A percentile compares a stretch with the other conserved stretches of the same genome.
Conservation (phyloP, 2,329 filamentous ascomycete species). For the Pestalotiopsis sp. region DNA sequence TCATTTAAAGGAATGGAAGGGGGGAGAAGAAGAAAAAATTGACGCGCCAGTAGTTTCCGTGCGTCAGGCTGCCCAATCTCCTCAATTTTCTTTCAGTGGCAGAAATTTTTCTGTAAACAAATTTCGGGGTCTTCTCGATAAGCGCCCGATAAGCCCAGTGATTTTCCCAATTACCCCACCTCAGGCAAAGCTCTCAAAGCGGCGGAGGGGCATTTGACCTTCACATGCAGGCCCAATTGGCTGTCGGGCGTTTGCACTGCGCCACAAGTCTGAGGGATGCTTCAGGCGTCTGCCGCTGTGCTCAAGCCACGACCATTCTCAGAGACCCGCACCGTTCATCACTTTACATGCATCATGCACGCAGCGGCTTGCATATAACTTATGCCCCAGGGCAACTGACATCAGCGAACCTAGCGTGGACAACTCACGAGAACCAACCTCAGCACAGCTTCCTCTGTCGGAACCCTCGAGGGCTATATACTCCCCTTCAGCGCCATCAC, state of each 20-base stretch:
- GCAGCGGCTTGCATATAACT: no score
- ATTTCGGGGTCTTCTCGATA: slow-evolving; percentile 13
- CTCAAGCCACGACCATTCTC: neutral
- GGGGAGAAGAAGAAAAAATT: neutral
- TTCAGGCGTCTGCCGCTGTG: neutral
- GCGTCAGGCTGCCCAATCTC: slow-evolving; percentile 13
- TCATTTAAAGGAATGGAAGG: neutral
- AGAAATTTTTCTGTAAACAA: slow-evolving; percentile 11
- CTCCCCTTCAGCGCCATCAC: neutral
- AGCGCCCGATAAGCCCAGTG: slow-evolving; percentile 9
- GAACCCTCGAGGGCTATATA: neutral
- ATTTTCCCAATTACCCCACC: slow-evolving; percentile 3
- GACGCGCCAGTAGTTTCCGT: neutral
- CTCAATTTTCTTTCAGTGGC: slow-evolving; percentile 7
- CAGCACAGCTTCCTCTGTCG: no score
- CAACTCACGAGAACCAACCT: no score
- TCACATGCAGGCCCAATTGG: neutral
- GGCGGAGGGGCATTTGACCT: slow-evolving; percentile 1
- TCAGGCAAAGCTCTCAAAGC: neutral
- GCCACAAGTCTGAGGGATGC: neutral
- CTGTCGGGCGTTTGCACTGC: neutral
- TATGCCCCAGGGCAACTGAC: no score
- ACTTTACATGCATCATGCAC: neutral
- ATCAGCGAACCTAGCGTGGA: no score
- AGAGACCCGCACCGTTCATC: neutral